Evolutionary conservation across 2,329 filamentous ascomycete genomes (phyloP).

Genomic region (Ascochyta rabiei): DNA sequence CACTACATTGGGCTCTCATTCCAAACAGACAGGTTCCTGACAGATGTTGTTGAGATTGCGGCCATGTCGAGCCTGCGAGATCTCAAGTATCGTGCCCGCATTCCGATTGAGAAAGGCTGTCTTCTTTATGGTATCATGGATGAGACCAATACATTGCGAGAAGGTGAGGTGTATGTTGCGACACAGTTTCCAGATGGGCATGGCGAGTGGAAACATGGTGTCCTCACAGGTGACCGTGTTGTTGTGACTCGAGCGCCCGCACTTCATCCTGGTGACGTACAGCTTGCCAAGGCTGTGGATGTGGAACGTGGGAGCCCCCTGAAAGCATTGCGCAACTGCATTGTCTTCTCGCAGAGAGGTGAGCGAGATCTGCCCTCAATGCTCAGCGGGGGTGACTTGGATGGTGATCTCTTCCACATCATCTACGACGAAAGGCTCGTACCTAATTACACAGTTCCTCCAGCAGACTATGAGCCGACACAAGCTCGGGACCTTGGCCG

Average conservation of each 20-base stretch:
- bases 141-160: conserved; percentile 71
- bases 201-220: conserved; percentile 18
- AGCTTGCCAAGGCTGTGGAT: conserved; percentile 64
- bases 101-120: conserved; percentile 71
- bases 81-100: conserved; percentile 79
- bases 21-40: conserved; percentile 70
- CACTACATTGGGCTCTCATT: conserved; percentile 67
- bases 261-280: conserved; percentile 81
- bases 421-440: conserved; percentile 70
- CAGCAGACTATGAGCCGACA: conserved; percentile 73
- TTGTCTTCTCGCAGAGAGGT: conserved; percentile 78
- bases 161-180: conserved; percentile 72
- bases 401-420: conserved; percentile 81
- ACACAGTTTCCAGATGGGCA: conserved; percentile 53
- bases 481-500: conserved; percentile 65
- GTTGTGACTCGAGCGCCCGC: conserved; percentile 81
- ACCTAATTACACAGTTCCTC: conserved; percentile 52
- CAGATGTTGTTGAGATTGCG: conserved; percentile 71
- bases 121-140: conserved; percentile 86
- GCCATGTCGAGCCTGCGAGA: conserved; percentile 73
- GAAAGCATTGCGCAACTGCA: conserved; percentile 69
- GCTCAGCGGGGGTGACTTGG: conserved; percentile 81
- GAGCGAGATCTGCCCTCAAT: conserved; percentile 76
- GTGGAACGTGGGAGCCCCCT: conserved; percentile 68
- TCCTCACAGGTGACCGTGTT: conserved; percentile 48